Percentiles rank a stretch among this genome's conserved stretches.
phyloP scores from a whole-genome alignment of 345 rosid species.

The Brassica cretica region DNA sequence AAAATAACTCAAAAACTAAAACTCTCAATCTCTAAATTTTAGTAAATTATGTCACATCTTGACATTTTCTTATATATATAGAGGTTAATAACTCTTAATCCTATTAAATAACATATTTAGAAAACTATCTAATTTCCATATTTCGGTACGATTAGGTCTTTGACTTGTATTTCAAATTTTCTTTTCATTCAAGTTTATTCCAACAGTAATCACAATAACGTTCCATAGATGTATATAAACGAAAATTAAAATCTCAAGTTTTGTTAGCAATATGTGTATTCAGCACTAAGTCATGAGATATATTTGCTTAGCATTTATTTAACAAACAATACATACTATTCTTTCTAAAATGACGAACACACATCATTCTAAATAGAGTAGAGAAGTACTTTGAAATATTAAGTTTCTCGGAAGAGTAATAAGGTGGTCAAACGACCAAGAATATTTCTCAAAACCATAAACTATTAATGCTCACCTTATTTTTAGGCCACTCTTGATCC shows the following conservation, averaged over 20 bases:
- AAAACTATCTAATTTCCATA: no score
- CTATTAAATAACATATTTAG: no score
- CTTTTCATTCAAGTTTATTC: no score
- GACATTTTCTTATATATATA: no score
- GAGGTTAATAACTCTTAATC: no score
- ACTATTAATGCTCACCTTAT: not conserved
- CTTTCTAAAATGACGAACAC: not conserved
- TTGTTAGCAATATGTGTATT: not conserved
- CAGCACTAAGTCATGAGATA: not conserved
- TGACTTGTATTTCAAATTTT: no score
- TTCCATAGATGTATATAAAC: not conserved
- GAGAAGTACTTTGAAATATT: not conserved
- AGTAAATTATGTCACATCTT: no score
- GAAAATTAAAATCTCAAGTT: not conserved
- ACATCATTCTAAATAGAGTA: not conserved
- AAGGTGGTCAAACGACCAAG: not conserved
- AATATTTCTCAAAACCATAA: not conserved
- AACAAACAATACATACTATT: not conserved
- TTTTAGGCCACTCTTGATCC: not conserved
- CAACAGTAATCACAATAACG: conserved; percentile 8
- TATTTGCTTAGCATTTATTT: not conserved
- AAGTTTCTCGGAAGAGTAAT: not conserved
- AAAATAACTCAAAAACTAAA: no score
- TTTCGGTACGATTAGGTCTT: no score
- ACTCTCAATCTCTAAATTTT: no score